Conservation (phyloP, 192 early-diverging fungal genomes). For the Piromyces finnis region DNA sequence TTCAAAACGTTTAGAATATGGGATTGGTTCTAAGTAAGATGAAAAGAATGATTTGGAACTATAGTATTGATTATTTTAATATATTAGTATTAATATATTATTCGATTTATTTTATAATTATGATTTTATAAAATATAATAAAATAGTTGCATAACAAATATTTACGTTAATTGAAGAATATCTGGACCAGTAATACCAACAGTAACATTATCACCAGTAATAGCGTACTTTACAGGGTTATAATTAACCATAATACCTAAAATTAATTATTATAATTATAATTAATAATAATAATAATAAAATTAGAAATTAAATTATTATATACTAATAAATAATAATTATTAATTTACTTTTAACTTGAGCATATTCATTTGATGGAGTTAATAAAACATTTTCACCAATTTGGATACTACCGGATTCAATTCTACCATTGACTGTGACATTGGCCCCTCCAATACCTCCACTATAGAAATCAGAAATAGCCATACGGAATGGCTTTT, state of each 20-base stretch:
- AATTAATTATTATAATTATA: background rate
- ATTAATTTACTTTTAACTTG: conserved; percentile 41
- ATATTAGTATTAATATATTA: background rate
- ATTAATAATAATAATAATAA: too few relatives aligned
- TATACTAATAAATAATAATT: too few relatives aligned
- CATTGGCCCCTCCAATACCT: conserved; percentile 31
- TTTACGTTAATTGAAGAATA: conserved; percentile 46
- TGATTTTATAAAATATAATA: conserved; percentile 7
- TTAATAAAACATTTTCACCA: conserved; percentile 59
- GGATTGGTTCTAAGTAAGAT: conserved; percentile 41
- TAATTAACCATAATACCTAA: conserved; percentile 56
- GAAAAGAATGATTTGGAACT: conserved; percentile 77
- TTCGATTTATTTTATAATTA: conserved; percentile 11
- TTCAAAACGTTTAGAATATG: conserved; percentile 53
- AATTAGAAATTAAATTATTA: too few relatives aligned
- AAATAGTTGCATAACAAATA: too few relatives aligned
- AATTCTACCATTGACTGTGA: conserved; percentile 73
- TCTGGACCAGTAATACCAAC: conserved; percentile 57
- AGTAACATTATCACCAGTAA: conserved; percentile 77
- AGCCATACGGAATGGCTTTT: conserved; percentile 67
- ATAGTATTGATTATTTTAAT: too few relatives aligned
- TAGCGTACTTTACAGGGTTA: conserved; percentile 65
- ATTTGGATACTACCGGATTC: conserved; percentile 75
- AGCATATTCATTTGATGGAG: conserved; percentile 64
- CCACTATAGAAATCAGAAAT: conserved; percentile 75